Percentiles rank a stretch among this genome's conserved stretches.
phyloP scores from a whole-genome alignment of 106 monocot genomes.

The Chionographis japonica region DNA sequence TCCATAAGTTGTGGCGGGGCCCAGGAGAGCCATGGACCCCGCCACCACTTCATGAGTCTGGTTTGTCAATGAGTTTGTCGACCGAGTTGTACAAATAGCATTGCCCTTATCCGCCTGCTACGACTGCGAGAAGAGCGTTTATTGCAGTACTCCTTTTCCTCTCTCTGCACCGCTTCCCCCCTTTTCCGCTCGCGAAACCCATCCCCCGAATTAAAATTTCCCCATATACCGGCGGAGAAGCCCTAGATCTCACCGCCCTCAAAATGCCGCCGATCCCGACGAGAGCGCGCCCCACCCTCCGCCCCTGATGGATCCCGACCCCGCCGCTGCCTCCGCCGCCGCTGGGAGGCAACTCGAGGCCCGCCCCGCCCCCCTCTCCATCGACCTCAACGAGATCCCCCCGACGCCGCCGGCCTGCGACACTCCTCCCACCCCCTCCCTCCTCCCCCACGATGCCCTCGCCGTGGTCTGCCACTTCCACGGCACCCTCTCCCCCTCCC shows the following conservation, averaged over 20 bases:
- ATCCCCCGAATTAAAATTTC: too few relatives aligned
- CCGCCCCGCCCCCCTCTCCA: conserved; percentile 33
- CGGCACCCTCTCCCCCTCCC: not conserved
- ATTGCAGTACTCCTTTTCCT: too few relatives aligned
- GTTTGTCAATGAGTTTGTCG: too few relatives aligned
- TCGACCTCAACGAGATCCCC: conserved; percentile 55
- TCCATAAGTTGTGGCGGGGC: too few relatives aligned
- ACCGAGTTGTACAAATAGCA: too few relatives aligned
- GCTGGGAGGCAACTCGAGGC: not conserved
- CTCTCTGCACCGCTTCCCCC: too few relatives aligned
- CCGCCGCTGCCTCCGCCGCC: not conserved
- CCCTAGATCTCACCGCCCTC: conserved; percentile 9
- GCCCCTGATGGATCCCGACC: conserved; percentile 13
- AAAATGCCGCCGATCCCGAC: conserved; percentile 9
- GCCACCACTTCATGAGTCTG: too few relatives aligned
- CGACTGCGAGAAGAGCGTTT: too few relatives aligned
- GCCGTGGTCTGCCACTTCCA: conserved; percentile 35
- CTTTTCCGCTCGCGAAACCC: too few relatives aligned
- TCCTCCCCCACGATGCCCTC: conserved; percentile 31
- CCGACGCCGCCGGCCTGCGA: conserved; percentile 15
- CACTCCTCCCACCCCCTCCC: conserved; percentile 9
- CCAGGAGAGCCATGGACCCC: too few relatives aligned
- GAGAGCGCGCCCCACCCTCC: not conserved
- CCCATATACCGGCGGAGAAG: not conserved
- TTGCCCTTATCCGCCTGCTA: too few relatives aligned